Conservation (phyloP, 2,329 filamentous ascomycete genomes). For the Colletotrichum scovillei region DNA sequence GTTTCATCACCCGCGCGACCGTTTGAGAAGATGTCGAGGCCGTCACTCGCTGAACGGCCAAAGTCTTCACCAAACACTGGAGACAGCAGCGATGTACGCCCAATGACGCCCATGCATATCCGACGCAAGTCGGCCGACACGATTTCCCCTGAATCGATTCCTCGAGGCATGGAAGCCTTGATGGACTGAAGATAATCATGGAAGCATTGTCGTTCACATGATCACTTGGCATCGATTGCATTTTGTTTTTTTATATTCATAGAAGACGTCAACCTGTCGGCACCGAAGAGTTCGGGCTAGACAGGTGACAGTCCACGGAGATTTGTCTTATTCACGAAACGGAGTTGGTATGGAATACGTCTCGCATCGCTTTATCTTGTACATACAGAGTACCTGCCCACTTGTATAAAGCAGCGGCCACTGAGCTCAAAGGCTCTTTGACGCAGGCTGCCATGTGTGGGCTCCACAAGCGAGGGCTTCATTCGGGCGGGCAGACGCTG, state of each 20-base stretch:
- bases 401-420: constrained; percentile 16
- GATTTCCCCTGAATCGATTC: constrained; percentile 57
- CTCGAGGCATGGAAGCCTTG: constrained; percentile 52
- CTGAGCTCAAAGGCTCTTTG: not conserved
- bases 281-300: constrained; percentile 33
- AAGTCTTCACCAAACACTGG: constrained; percentile 30
- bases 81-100: constrained; percentile 20
- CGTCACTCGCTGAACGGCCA: constrained; percentile 24
- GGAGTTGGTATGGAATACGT: constrained; percentile 14
- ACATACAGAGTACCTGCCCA: constrained; percentile 10
- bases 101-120: constrained; percentile 25
- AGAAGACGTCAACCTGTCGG: constrained; percentile 19
- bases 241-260: constrained; percentile 18
- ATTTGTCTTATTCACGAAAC: not conserved
- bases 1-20: not conserved
- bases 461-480: constrained; percentile 9
- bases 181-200: constrained; percentile 42
- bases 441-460: not conserved
- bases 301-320: not conserved
- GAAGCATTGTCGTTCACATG: not conserved
- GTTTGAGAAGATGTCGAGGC: constrained; percentile 4
- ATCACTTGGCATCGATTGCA: not conserved
- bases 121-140: constrained; percentile 43
- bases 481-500: not conserved
- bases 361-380: constrained; percentile 4